A percentile compares a stretch with the other conserved stretches of the same genome.
Conservation (phyloP, 2,329 filamentous ascomycete genomes). For the Epicoccum nigrum region DNA sequence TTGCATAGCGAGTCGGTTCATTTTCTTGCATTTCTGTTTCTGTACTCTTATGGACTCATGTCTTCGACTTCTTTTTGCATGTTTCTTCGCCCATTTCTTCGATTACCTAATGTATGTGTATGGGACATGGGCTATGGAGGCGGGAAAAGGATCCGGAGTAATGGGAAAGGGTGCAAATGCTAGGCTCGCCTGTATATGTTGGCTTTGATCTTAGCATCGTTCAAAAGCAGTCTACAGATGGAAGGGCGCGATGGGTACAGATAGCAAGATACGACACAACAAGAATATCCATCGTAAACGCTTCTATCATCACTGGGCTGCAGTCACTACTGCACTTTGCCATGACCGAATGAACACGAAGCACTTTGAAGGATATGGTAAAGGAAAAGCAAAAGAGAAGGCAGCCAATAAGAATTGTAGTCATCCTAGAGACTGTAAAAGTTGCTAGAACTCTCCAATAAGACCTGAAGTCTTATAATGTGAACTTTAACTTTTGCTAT, state of each 20-base stretch:
- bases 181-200: slow-evolving; percentile 19
- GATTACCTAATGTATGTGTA: slow-evolving; percentile 36
- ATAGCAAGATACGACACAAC: slow-evolving; percentile 11
- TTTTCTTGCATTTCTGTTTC: slow-evolving; percentile 39
- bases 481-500: too few relatives aligned
- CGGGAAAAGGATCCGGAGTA: slow-evolving; percentile 25
- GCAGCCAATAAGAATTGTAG: too few relatives aligned
- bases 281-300: slow-evolving; percentile 3
- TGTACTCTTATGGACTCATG: slow-evolving; percentile 37
- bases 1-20: slow-evolving; percentile 48
- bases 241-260: slow-evolving; percentile 19
- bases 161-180: slow-evolving; percentile 12
- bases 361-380: too few relatives aligned
- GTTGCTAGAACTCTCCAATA: too few relatives aligned
- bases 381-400: too few relatives aligned
- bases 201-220: slow-evolving; percentile 22
- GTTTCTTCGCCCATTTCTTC: slow-evolving; percentile 35
- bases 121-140: slow-evolving; percentile 28
- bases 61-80: slow-evolving; percentile 32
- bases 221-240: slow-evolving; percentile 16
- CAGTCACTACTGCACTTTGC: too few relatives aligned
- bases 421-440: too few relatives aligned
- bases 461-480: too few relatives aligned
- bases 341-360: too few relatives aligned
- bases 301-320: neutral